These are phyloP conservation scores for Chloris gayana DNA, from an alignment of 176 grass and related monocot species.

Conservation along the genomic window DNA sequence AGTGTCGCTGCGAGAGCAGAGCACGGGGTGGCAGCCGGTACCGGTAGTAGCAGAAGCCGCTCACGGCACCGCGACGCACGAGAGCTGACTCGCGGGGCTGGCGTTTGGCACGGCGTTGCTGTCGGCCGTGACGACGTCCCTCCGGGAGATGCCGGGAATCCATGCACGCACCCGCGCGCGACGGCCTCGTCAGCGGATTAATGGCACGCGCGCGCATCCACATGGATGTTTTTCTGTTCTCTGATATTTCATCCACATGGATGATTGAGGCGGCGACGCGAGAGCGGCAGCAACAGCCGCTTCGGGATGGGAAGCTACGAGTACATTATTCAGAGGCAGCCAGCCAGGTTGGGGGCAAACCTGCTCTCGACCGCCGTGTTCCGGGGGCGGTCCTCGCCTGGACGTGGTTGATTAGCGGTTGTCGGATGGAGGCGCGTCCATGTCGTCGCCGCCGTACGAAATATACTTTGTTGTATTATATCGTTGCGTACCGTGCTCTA, in stretches of 20 bases:
- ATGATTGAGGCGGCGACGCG: not conserved
- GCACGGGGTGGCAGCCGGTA: constrained; percentile 1
- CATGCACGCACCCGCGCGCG: too few relatives aligned
- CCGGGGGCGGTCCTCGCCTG: not conserved
- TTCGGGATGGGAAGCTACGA: not conserved
- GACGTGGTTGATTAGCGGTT: not conserved
- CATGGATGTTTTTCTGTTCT: too few relatives aligned
- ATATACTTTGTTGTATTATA: not conserved
- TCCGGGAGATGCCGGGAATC: too few relatives aligned
- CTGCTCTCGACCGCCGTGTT: not conserved
- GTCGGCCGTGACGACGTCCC: not conserved
- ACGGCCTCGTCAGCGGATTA: too few relatives aligned
- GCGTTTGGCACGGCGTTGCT: constrained; percentile 11
- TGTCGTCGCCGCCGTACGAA: not conserved
- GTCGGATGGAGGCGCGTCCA: not conserved
- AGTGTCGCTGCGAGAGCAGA: not conserved
- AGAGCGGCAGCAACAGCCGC: not conserved
- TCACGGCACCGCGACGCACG: constrained; percentile 1
- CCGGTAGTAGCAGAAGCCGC: not conserved
- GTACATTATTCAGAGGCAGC: too few relatives aligned
- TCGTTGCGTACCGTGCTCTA: not conserved
- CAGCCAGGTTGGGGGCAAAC: too few relatives aligned
- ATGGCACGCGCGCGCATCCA: not conserved
- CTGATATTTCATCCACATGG: too few relatives aligned
- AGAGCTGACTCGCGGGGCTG: not conserved